A percentile compares a stretch with the other conserved stretches of the same genome.
Conservation (phyloP, 2,329 filamentous ascomycete species). For the Bimuria novae-zelandiae region DNA sequence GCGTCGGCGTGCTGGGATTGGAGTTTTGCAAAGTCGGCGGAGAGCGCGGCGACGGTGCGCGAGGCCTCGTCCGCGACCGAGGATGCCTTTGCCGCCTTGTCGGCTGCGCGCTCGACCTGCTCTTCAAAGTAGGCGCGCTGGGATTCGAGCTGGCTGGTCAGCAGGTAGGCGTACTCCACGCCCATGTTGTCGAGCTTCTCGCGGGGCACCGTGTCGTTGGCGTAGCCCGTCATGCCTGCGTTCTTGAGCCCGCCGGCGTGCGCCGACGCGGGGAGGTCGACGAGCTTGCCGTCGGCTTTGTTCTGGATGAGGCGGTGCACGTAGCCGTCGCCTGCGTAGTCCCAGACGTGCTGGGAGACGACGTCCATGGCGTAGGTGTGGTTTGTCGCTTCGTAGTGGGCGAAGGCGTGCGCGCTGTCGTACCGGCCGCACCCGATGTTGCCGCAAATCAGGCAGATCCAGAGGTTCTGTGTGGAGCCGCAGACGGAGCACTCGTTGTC, state of each 20-base stretch:
- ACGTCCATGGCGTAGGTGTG: conserved; percentile 95
- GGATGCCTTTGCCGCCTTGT: conserved; percentile 80
- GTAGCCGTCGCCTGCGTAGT: conserved; percentile 94
- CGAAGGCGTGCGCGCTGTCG: conserved; percentile 89
- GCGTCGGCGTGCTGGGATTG: conserved; percentile 58
- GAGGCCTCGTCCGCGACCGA: conserved; percentile 67
- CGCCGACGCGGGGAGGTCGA: conserved; percentile 73
- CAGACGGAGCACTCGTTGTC: conserved; percentile 82
- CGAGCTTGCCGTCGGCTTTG: conserved; percentile 88
- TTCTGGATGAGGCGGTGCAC: conserved; percentile 94
- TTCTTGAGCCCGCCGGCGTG: conserved; percentile 21
- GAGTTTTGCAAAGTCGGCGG: conserved; percentile 58
- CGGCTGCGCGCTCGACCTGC: conserved; percentile 82
- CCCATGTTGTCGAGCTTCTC: conserved; percentile 79
- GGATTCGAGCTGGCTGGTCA: conserved; percentile 89
- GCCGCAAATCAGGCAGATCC: conserved; percentile 94
- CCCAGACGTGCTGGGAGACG: conserved; percentile 94
- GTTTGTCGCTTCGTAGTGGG: conserved; percentile 86
- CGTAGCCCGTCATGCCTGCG: conserved; percentile 50
- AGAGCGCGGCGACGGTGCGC: conserved; percentile 54
- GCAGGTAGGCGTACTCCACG: conserved; percentile 90
- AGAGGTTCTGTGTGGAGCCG: conserved; percentile 79
- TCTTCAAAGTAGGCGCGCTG: conserved; percentile 95
- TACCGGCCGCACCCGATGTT: conserved; percentile 93
- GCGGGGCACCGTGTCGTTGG: conserved; percentile 71